Base-by-base conservation (phyloP, 805 yeast genomes). In the Nakazawaea sp. region DNA sequence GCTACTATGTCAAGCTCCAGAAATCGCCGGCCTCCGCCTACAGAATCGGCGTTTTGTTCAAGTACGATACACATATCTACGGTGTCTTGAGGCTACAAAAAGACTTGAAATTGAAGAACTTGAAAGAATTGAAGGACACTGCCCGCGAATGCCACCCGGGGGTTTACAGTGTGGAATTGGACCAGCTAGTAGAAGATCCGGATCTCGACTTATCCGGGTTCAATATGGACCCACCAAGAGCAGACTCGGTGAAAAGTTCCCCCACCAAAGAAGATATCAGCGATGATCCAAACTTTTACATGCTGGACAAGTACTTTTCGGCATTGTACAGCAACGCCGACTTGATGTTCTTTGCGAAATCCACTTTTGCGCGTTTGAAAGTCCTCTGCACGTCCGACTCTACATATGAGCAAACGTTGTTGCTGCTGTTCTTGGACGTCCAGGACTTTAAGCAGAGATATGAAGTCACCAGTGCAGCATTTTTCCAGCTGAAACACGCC, bases 291-390 rank as follows among this genome's bases (percentile, higher is more conserved):
- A 21, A 24, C 12, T 7, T n/a, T 19, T 39, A 39, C 23, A 30
- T 39, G 25, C 13, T 17, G 15, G 7, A 34, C 8, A 39, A 39
- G 26, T 39, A 39, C 27, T 27, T 10, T 7, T 15, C 35, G 3
- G 30, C 42, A 4, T 26, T 39, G 5, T 39, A 39, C 18, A 34
- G 42, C 18, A 34, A 34, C 15, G 31, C 32, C 4, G 37, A 39
- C 26, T 30, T 39, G 35, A 39, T 39, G 42, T 39, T 39, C 27
- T 39, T 39, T 18, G 35, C 19, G 18, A 39, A 39, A 20, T 39
- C 42, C 10, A 27, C 42, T 3, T 34, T 39, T 23, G 28, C 42
- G 5, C 24, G 42, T 11, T 34, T 39, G 35, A 33, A 25, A 27
- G 20, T 33, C 24, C 23, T 39, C 9, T 30, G 32, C 9, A 35